Evolutionary conservation across 179 eudicot genomes (phyloP), one percentile per base, ranked within the genome.

Genomic region (Vitellaria paradoxa): DNA sequence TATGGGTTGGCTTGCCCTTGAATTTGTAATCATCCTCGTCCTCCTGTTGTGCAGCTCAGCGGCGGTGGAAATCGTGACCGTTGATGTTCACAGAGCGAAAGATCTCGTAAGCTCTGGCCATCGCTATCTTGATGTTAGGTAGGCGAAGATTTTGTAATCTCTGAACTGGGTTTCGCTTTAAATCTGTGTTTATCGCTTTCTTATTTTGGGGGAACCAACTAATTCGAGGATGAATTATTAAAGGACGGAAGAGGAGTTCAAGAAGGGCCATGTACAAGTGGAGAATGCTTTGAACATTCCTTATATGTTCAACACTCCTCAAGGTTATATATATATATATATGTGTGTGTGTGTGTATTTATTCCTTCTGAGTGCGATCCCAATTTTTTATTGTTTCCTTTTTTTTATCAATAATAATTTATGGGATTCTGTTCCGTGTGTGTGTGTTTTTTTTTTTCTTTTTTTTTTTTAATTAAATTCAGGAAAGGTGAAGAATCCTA

Each of bases 41-140:
- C 21, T 79, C 74, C 17, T 53, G 14, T 79, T 46, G 42, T 75
- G 74, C 77, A 89, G 91, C 79, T 79, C 85, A 26, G 84, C 76
- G 17, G 72, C 80, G 20, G 37, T 30, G 37, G 79, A 89, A 52
- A 79, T 91, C 42, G 76, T 77, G 73, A 90, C 90, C 21, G 74
- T 94, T 70, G 94, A 94, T 82, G 96, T 89, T 21, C 85, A 82
- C 23, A 79, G 76, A 42, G 89, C 96, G 68, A 86, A 86, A 63
- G 64, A 82, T 69, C 93, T 92, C 76, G 72, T 89, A 70, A 49
- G 49, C 66, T 88, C 87, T 1, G 92, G 93, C 69, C 84, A 91
- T 57, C 89, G 86, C 18, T 94, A 87, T 72, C 86, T 94, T 21
- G 98, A 94, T 77, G 97, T 94, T 21, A 91, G 98, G 97, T 91